These are phyloP conservation scores for Ensete ventricosum DNA, from an alignment of 176 grass and related monocot genomes.

Conservation along the genomic window DNA sequence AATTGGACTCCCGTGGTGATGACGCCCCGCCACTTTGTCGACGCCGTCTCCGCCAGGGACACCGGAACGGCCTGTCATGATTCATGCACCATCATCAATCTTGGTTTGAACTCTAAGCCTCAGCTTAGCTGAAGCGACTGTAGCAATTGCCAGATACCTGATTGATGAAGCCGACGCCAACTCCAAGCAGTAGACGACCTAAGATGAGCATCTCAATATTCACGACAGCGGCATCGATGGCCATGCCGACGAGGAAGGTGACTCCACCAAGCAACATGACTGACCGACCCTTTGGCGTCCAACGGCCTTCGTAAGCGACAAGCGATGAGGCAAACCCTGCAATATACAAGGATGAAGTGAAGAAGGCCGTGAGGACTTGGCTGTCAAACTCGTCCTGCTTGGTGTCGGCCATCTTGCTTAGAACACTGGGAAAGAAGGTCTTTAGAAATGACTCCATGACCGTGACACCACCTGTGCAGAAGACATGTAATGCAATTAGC, in stretches of 20 bases:
- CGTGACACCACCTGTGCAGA: conserved; percentile 34
- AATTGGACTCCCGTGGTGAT: conserved; percentile 63
- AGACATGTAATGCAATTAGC: neutral
- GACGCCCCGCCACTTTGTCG: conserved; percentile 46
- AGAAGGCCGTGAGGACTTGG: conserved; percentile 67
- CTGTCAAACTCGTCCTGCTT: conserved; percentile 55
- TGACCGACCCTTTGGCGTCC: conserved; percentile 47
- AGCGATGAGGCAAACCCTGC: conserved; percentile 55
- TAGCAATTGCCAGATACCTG: conserved; percentile 32
- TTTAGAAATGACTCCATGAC: conserved; percentile 57
- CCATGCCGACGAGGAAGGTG: conserved; percentile 53
- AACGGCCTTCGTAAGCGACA: conserved; percentile 37
- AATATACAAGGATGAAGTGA: conserved; percentile 77
- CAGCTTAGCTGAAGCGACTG: neutral
- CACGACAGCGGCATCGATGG: conserved; percentile 43
- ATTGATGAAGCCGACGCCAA: conserved; percentile 78
- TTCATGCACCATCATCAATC: too few species aligned
- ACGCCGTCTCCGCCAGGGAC: conserved; percentile 82
- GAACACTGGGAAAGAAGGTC: conserved; percentile 52
- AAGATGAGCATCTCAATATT: conserved; percentile 85
- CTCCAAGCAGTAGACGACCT: conserved; percentile 65
- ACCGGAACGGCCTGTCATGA: conserved; percentile 39
- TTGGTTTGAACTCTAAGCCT: neutral
- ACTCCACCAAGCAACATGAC: conserved; percentile 63
- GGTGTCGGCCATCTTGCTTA: conserved; percentile 29